Percentiles rank a stretch among this genome's conserved stretches.
Evolutionary conservation across 257 asterid species (phyloP).

Genomic region (Ehretia macrophylla): DNA sequence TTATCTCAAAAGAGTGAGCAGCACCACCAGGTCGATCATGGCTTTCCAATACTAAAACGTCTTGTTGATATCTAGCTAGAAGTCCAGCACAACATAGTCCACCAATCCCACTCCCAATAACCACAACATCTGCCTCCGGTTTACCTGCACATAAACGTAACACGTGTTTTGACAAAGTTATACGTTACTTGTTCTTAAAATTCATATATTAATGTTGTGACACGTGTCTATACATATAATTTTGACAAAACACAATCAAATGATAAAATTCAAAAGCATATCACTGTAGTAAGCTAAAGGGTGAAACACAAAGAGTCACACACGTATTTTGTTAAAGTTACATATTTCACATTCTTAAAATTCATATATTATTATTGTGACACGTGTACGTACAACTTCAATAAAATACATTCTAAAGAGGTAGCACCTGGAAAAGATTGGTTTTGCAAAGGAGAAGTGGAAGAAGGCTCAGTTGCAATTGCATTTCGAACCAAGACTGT

Average conservation of each 20-base stretch:
- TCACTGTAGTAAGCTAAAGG: too few relatives aligned
- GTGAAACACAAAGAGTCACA: too few relatives aligned
- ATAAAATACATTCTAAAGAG: neutral
- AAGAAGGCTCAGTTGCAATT: neutral
- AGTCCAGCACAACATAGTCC: slow-evolving; percentile 87
- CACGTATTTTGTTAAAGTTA: slow-evolving; percentile 35
- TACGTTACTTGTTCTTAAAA: neutral
- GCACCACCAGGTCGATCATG: slow-evolving; percentile 94
- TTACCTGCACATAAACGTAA: slow-evolving; percentile 76
- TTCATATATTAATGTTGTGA: neutral
- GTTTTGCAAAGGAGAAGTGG: neutral
- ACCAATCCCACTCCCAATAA: slow-evolving; percentile 91
- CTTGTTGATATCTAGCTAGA: slow-evolving; percentile 76
- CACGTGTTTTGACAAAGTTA: slow-evolving; percentile 35
- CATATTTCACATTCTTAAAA: neutral
- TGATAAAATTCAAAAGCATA: too few relatives aligned
- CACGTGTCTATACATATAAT: too few relatives aligned
- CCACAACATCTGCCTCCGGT: slow-evolving; percentile 81
- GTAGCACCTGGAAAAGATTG: neutral
- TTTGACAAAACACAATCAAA: too few relatives aligned
- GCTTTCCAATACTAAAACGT: slow-evolving; percentile 86
- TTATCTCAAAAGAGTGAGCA: slow-evolving; percentile 82
- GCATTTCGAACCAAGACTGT: neutral
- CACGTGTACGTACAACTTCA: neutral
- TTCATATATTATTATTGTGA: neutral